Evolutionary conservation across 129 eudicot genomes (phyloP).

Genomic region (Flaveria brownii): DNA sequence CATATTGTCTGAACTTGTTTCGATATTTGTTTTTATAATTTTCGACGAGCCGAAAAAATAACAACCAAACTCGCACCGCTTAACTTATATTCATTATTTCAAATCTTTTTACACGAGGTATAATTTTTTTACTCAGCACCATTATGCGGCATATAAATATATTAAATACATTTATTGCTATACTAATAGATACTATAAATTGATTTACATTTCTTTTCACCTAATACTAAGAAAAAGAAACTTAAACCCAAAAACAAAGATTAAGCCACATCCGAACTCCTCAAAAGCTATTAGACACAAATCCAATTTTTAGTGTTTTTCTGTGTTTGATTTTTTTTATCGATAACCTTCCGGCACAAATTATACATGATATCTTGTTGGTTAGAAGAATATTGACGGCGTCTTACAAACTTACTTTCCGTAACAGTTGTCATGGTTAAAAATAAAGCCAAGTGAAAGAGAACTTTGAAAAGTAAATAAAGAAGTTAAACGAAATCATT

Average conservation of each 20-base stretch:
- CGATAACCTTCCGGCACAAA: too few relatives aligned
- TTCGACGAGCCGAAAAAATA: too few relatives aligned
- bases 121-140: slow-evolving; percentile 29
- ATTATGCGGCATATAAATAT: background rate
- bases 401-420: too few relatives aligned
- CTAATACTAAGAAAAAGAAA: slow-evolving; percentile 18
- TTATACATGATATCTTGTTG: too few relatives aligned
- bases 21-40: too few relatives aligned
- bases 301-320: too few relatives aligned
- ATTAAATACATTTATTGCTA: slow-evolving; percentile 10
- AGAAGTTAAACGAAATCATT: slow-evolving; percentile 53
- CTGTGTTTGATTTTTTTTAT: too few relatives aligned
- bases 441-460: background rate
- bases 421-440: too few relatives aligned
- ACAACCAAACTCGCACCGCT: too few relatives aligned
- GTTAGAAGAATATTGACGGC: too few relatives aligned
- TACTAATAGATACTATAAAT: slow-evolving; percentile 1
- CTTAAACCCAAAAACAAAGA: slow-evolving; percentile 17
- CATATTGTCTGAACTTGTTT: too few relatives aligned
- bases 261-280: slow-evolving; percentile 7
- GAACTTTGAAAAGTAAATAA: background rate
- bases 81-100: background rate
- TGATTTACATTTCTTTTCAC: slow-evolving; percentile 30
- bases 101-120: slow-evolving; percentile 26
- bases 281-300: background rate